Base-by-base conservation (phyloP, 352 stramenopile species). In the Thalassiosira mediterranea region DNA sequence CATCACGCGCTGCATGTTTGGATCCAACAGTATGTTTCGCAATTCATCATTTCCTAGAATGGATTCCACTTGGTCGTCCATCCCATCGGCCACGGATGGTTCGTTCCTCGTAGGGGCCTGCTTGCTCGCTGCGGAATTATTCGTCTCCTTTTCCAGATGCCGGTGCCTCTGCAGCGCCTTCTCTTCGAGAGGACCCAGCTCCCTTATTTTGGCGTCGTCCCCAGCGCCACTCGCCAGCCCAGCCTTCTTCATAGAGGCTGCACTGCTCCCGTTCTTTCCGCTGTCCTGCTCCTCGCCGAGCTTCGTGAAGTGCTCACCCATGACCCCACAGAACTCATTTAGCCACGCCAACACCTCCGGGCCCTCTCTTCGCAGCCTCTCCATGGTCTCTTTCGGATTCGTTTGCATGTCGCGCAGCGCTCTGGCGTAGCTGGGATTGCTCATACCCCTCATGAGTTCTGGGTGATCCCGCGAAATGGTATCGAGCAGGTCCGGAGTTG, bases 1-100 rank as follows among this genome's bases (percentile, higher is more conserved):
- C 58, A 87, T 72, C 3, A 87, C 66, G 17, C 60, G 25, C 65
- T 87, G 79, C 64, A 87, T 81, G n/a, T 72, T 63, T 28, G 65
- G 49, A 57, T 87, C 79, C 61, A 87, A 42, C 13, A 87, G 62
- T 23, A 84, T 81, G 1, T 47, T 68, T 44, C 68, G 47, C 44
- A 87, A 62, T 67, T 78, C 74, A 10, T 75, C 58, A 68, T 84
- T 73, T 10, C 38, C 34, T 13, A 87, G 47, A 52, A 87, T 76
- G 1, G 57, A 44, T 21, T 68, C 26, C 15, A 87, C 69, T 58
- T 66, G 48, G 31, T 81, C 46, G n/a, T 81, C 42, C 26, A 61
- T 64, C n/a, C n/a, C n/a, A n/a, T n/a, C n/a, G n/a, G n/a, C n/a
- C n/a, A n/a, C n/a, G n/a, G n/a, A n/a, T n/a, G n/a, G n/a, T 19